A percentile compares a stretch with the other conserved stretches of the same genome.
phyloP scores from a whole-genome alignment of 345 rosid species.

The Moricandia moricandioides region DNA sequence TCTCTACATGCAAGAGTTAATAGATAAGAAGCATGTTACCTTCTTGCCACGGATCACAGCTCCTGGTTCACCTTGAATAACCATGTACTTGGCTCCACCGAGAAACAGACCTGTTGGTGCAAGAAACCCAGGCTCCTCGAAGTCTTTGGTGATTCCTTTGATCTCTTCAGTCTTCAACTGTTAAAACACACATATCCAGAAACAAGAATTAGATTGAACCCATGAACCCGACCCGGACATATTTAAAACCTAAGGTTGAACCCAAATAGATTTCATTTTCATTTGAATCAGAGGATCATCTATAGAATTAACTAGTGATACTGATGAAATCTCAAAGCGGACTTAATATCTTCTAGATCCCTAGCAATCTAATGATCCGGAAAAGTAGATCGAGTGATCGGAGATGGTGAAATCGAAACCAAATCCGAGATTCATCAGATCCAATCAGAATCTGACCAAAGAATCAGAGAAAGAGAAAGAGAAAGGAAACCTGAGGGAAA shows the following conservation, averaged over 20 bases:
- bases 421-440: slow-evolving; percentile 26
- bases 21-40: slow-evolving; percentile 38
- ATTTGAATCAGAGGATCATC: too few relatives aligned
- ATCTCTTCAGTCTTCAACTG: slow-evolving; percentile 68
- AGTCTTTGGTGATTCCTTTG: slow-evolving; percentile 50
- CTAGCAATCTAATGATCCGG: background rate
- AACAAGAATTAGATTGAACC: background rate
- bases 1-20: too few relatives aligned
- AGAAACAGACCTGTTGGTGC: slow-evolving; percentile 76
- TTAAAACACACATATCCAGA: slow-evolving; percentile 7
- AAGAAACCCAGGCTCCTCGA: slow-evolving; percentile 66
- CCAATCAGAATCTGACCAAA: slow-evolving; percentile 18
- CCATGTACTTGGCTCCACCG: slow-evolving; percentile 82
- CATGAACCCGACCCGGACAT: too few relatives aligned
- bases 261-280: too few relatives aligned
- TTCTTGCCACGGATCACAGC: slow-evolving; percentile 89
- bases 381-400: slow-evolving; percentile 3
- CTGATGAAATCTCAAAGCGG: background rate
- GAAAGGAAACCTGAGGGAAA: slow-evolving; percentile 48
- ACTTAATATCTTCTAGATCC: background rate
- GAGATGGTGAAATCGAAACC: background rate
- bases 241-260: too few relatives aligned
- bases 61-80: slow-evolving; percentile 78
- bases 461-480: background rate
- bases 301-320: background rate